Percentiles rank a stretch among this genome's conserved stretches.
Conservation (phyloP, 139 green algal species). For the Auxenochlorella pyrenoidosa region DNA sequence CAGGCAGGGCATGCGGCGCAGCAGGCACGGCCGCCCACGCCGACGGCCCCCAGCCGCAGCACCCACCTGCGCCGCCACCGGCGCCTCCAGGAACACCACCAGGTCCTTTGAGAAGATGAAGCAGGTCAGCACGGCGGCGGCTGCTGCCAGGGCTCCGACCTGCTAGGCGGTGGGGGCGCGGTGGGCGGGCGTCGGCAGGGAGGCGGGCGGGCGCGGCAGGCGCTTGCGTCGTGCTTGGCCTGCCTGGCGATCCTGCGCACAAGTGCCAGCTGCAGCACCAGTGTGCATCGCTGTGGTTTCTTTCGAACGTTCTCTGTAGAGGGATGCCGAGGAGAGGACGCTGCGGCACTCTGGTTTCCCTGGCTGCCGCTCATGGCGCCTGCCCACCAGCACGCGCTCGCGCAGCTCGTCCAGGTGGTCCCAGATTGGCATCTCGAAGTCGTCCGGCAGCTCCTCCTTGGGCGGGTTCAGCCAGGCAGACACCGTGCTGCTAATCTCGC, state of each 20-base stretch:
- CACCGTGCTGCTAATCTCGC: constrained; percentile 56
- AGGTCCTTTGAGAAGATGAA: constrained; percentile 90
- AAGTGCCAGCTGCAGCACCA: no score
- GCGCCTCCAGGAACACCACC: constrained; percentile 95
- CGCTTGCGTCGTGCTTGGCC: neutral
- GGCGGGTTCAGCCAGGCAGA: constrained; percentile 86
- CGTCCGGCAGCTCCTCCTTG: constrained; percentile 84
- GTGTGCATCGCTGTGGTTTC: no score
- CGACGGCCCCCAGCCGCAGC: neutral
- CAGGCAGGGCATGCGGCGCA: no score
- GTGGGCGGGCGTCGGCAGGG: no score
- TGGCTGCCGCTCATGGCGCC: no score
- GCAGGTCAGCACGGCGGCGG: constrained; percentile 80
- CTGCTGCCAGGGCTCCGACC: constrained; percentile 61
- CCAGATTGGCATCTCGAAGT: constrained; percentile 96
- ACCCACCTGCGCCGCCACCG: constrained; percentile 70
- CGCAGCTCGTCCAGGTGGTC: constrained; percentile 82
- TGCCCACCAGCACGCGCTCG: constrained; percentile 34
- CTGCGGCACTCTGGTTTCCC: no score
- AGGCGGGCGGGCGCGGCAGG: no score
- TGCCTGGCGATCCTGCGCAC: neutral
- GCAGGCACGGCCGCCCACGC: no score
- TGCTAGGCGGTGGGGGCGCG: constrained; percentile 41
- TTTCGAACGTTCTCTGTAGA: no score
- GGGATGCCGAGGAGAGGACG: no score